Conservation (phyloP, 2,329 filamentous ascomycete species). For the Clarireedia monteithiana region DNA sequence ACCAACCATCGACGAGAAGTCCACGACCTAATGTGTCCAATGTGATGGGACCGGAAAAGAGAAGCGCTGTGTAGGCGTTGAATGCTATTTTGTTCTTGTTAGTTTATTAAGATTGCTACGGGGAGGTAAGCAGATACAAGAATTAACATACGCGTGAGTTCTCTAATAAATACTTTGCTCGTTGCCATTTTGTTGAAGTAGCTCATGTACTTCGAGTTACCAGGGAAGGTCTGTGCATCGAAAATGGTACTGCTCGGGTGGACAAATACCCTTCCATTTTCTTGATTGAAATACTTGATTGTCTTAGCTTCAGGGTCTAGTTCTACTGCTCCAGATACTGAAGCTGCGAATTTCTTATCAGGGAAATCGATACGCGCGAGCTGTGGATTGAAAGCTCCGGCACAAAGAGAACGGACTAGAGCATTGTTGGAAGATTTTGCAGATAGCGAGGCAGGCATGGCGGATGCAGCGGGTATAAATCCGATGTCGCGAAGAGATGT, state of each 20-base stretch:
- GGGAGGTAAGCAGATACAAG: not conserved
- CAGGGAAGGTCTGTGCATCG: constrained; percentile 69
- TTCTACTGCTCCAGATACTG: constrained; percentile 82
- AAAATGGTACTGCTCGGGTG: constrained; percentile 87
- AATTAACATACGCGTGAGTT: constrained; percentile 70
- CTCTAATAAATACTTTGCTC: constrained; percentile 83
- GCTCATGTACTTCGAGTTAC: constrained; percentile 68
- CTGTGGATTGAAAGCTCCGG: constrained; percentile 59
- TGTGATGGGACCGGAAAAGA: constrained; percentile 79
- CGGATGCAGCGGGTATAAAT: constrained; percentile 48
- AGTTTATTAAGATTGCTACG: not conserved
- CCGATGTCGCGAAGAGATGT: constrained; percentile 79
- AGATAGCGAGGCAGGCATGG: constrained; percentile 32
- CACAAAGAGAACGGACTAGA: constrained; percentile 32
- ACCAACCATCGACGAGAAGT: constrained; percentile 85
- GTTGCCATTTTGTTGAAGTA: constrained; percentile 93
- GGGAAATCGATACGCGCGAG: constrained; percentile 88
- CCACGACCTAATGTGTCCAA: constrained; percentile 85
- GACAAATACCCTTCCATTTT: constrained; percentile 82
- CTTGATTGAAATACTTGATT: constrained; percentile 88
- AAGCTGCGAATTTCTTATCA: constrained; percentile 88
- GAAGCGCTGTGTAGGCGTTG: constrained; percentile 78
- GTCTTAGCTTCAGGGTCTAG: constrained; percentile 85
- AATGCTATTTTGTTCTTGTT: constrained; percentile 49
- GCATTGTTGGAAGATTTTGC: constrained; percentile 38